Base-by-base conservation (phyloP, 352 stramenopile species). In the Globisporangium spiculum region DNA sequence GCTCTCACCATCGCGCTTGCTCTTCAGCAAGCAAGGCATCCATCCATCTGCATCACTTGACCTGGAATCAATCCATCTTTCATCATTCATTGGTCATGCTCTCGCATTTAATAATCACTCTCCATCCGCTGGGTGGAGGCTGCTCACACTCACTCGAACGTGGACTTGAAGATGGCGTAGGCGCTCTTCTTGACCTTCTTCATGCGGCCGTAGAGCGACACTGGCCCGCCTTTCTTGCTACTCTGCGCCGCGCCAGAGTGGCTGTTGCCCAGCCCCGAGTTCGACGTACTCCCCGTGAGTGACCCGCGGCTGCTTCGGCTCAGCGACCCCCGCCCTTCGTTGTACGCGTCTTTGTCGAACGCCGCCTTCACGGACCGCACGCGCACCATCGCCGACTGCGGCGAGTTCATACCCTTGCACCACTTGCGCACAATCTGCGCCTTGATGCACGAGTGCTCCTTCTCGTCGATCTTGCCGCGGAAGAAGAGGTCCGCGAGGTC, bases 401-500 rank as follows among this genome's bases (percentile, higher is more conserved):
- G 86, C 18, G 84, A 92, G 63, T 93, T 91, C 65, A 93, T 84
- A 16, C 81, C 82, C 60, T 90, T 88, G 65, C 86, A 93, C 82
- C 83, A 93, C 60, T 92, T 93, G 46, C 86, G 79, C 22, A 93
- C 83, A 64, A 93, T 93, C 69, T 92, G 83, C 18, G 81, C 80
- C 55, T 88, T 86, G 69, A 93, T 93, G 69, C 83, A 93, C n/a
- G 83, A 84, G 64, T 92, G 84, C 58, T 93, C 86, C 66, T 92
- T 93, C 73, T 93, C 86, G 69, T 93, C 86, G 63, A 93, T 93
- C 68, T 91, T 91, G 16, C 86, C 86, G 3, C 86, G 81, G 1
- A 88, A 61, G 71, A 84, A 93, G n/a, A 93, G 68, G 55, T 90
- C 79, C 0, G 74, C 79, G 12, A 93, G 71, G 61, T 92, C 86